Evolutionary conservation across 1,284 basidiomycete species (phyloP), one percentile per base, ranked within the genome.

Genomic region (Earliella scabrosa): DNA sequence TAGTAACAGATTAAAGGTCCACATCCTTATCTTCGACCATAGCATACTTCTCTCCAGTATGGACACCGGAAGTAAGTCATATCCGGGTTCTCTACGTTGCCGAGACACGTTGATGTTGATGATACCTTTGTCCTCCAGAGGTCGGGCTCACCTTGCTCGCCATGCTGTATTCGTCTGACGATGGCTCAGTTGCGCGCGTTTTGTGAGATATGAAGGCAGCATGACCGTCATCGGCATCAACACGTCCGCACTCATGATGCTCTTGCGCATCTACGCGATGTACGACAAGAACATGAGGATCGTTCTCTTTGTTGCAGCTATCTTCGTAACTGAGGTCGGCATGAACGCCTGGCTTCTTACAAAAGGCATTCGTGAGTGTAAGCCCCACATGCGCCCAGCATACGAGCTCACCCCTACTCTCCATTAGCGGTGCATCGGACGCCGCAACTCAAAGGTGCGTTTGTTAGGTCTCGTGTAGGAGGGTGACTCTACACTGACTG

Each of bases 241-340:
- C 29, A 68, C 78, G 7, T 76, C 78, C 1, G 79, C 74, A 2
- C 58, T 81, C 20, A 84, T 85, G 82, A 84, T 86, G 82, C 72
- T 83, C 11, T 61, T 84, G 4, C 77, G 82, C 18, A 72, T 85
- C 45, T 70, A 72, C 20, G 83, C 79, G 0, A 62, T 85, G 35
- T 85, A 83, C 60, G 64, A 70, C 11, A 59, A 66, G 20, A 68
- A 74, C 13, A 69, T 58, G 10, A 49, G 58, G 46, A 71, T 78
- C 63, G 73, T 82, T 31, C 65, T 60, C 0, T 40, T 72, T 6
- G 73, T 82, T 3, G 68, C 66, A 0, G 3, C 62, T 3, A 63
- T 82, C 8, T 73, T 82, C 26, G 14, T 72, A 4, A 59, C 74
- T 18, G 77, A 82, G 59, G 72, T 79, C 4, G 70, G 64, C 4